Evolutionary conservation across 164 flowering plant species (phyloP), one percentile per base, ranked within the genome.

Genomic region (Buxus sempervirens): DNA sequence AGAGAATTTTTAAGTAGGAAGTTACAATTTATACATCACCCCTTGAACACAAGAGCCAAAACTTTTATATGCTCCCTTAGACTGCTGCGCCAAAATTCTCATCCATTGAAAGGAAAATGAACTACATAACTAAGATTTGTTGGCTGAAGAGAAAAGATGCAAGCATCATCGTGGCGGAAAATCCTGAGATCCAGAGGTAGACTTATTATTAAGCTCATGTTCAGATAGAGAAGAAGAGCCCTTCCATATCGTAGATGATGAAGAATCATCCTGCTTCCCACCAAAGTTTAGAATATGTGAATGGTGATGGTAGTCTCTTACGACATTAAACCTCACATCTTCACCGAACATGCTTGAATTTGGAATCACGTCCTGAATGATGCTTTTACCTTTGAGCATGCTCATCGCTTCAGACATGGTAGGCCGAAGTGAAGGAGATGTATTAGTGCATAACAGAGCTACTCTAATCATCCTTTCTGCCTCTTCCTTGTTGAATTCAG

Each of bases 391-490:
- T 68, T 79, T 81, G 14, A 83, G 78, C 86, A 83, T 83, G 62
- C 62, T 72, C 54, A 81, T 79, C 25, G 72, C 86, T 36, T 69
- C 72, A 0, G 86, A 81, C 83, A 83, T 83, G 5, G 62, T 68
- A 25, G 86, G 86, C 60, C 86, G 72, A 7, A 76, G 77, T 0
- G 80, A 63, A 18, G 86, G 74, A 9, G 84, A 75, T 6, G 79
- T 75, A 69, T 72, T 83, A 12, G 81, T 79, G 76, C 86, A 83
- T 25, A 77, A 24, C 3, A 81, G 60, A 8, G 83, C 86, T 5
- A 83, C 72, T 76, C 62, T 74, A 1, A 81, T 38, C 79, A 81
- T 58, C 21, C 26, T 77, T 27, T 62, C 66, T 21, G 77, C 83
- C 61, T 81, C 83, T 69, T 73, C 78, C 41, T 45, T 55, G 71